Conservation (phyloP, 2,329 filamentous ascomycete species). For the Microsporum ferrugineum region DNA sequence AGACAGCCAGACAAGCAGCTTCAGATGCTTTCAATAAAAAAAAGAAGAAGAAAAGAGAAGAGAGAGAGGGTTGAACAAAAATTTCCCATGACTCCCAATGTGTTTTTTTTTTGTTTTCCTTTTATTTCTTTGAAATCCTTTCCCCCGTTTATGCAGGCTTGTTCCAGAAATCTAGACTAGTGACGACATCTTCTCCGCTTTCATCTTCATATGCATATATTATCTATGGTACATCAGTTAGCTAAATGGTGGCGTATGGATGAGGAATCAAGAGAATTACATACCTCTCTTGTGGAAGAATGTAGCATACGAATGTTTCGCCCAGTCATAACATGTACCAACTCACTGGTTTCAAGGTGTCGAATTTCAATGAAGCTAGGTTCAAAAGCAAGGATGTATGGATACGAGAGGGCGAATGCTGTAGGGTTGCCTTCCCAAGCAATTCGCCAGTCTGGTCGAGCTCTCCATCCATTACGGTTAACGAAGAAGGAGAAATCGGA, state of each 20-base stretch:
- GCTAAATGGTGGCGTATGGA: neutral
- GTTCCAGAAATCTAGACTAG: slow-evolving; percentile 94
- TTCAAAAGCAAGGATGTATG: slow-evolving; percentile 95
- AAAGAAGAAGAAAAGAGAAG: neutral
- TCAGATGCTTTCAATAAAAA: slow-evolving; percentile 3
- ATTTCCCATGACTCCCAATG: neutral
- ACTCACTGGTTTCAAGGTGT: slow-evolving; percentile 81
- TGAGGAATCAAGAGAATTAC: slow-evolving; percentile 17
- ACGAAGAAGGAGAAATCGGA: slow-evolving; percentile 99
- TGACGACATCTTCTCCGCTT: slow-evolving; percentile 80
- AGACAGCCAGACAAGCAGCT: neutral
- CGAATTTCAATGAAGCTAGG: slow-evolving; percentile 94
- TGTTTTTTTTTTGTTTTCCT: neutral
- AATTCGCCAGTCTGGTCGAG: slow-evolving; percentile 90
- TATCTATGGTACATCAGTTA: slow-evolving; percentile 49
- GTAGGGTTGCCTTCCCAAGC: slow-evolving; percentile 93
- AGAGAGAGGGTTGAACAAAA: neutral
- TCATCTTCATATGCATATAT: slow-evolving; percentile 97
- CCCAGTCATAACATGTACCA: slow-evolving; percentile 89
- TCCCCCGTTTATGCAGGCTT: slow-evolving; percentile 23
- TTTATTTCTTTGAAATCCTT: slow-evolving; percentile 7
- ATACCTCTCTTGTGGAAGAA: slow-evolving; percentile 90
- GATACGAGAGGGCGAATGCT: slow-evolving; percentile 86
- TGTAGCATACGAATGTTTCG: slow-evolving; percentile 97
- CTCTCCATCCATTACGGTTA: slow-evolving; percentile 95